Conservation (phyloP, 495 filamentous ascomycete species). For the Penicillium arizonense region DNA sequence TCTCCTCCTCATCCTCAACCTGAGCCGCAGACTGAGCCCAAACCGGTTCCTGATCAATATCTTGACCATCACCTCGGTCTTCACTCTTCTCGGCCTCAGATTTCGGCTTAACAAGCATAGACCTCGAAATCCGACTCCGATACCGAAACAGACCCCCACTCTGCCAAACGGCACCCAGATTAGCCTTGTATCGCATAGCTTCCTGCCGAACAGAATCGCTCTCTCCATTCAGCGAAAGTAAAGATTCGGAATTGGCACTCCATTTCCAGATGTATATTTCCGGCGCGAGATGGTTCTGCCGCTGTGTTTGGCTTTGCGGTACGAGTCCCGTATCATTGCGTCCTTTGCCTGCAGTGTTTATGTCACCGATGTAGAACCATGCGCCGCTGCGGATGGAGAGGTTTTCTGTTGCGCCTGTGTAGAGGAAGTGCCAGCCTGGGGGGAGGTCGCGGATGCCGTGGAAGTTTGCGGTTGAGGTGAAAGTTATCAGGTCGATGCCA, state of each 20-base stretch:
- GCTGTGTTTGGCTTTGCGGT: constrained; percentile 2
- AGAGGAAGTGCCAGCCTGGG: constrained; percentile 60
- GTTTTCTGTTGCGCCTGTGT: constrained; percentile 54
- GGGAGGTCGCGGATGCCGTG: constrained; percentile 59
- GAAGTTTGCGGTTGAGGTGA: constrained; percentile 55
- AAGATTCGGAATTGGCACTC: constrained; percentile 33
- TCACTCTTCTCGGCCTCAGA: not conserved
- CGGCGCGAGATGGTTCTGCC: not conserved
- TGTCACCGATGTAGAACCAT: constrained; percentile 57
- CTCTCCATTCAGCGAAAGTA: constrained; percentile 22
- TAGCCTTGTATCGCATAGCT: constrained; percentile 42
- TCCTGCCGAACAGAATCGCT: constrained; percentile 30
- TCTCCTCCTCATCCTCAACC: constrained; percentile 28
- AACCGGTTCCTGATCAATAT: not conserved
- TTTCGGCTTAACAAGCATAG: constrained; percentile 15
- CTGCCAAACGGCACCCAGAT: constrained; percentile 40
- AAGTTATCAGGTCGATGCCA: constrained; percentile 53
- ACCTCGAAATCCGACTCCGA: constrained; percentile 36
- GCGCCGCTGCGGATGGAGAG: constrained; percentile 58
- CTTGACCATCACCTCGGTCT: not conserved
- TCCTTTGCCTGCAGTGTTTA: constrained; percentile 11
- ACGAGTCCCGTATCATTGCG: constrained; percentile 15
- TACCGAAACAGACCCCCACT: constrained; percentile 41
- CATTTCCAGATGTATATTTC: constrained; percentile 49
- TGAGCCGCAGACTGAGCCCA: constrained; percentile 3